Conservation (phyloP, 208 protist species). For the Trypanosoma avium region DNA sequence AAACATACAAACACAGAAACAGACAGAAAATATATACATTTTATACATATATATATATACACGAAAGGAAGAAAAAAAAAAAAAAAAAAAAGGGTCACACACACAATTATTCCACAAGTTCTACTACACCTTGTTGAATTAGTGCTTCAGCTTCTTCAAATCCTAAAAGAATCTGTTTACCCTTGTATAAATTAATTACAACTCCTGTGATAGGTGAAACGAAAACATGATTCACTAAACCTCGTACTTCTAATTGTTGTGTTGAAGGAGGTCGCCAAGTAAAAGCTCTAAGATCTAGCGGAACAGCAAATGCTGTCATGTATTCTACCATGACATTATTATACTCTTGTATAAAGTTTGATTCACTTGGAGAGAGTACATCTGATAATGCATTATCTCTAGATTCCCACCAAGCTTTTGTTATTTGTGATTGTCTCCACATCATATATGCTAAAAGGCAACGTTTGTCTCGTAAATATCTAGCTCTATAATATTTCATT, state of each 20-base stretch:
- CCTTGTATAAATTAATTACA: constrained; percentile 72
- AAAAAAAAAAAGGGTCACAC: constrained; percentile 2
- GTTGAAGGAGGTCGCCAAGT: constrained; percentile 75
- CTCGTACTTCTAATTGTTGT: constrained; percentile 78
- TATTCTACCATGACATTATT: constrained; percentile 84
- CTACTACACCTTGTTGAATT: constrained; percentile 76
- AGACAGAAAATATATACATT: neutral
- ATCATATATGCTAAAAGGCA: constrained; percentile 75
- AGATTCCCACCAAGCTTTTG: constrained; percentile 74
- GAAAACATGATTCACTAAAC: constrained; percentile 69
- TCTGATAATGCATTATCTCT: constrained; percentile 62
- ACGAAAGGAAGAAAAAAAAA: neutral
- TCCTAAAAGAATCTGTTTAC: constrained; percentile 68
- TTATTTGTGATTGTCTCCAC: constrained; percentile 69
- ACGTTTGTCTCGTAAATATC: constrained; percentile 79
- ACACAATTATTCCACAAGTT: constrained; percentile 58
- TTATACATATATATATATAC: neutral
- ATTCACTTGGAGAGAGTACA: constrained; percentile 51
- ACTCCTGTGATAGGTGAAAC: constrained; percentile 65
- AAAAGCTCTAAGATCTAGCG: constrained; percentile 78
- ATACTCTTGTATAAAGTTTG: constrained; percentile 72
- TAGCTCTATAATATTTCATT: constrained; percentile 66
- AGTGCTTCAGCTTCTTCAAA: constrained; percentile 86
- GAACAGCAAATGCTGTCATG: constrained; percentile 85
- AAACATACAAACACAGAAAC: too few species aligned